Base-by-base conservation (phyloP, 805 yeast genomes). In the Spencermartinsiella europaea region DNA sequence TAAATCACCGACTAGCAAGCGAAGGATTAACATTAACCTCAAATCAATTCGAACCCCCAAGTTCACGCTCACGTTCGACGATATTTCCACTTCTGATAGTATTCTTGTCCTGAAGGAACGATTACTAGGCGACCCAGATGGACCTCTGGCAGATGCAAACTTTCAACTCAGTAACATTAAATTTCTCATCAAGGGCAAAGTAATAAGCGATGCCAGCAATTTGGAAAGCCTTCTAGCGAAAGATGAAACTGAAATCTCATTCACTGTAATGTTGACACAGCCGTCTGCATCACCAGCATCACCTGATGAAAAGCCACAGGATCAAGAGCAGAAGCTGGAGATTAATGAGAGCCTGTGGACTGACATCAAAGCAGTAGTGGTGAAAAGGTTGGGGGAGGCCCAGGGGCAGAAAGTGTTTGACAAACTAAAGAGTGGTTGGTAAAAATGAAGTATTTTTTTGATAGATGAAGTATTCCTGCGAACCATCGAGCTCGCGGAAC, bases 11-110 rank as follows among this genome's bases (percentile, higher is more conserved):
- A 5, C 36, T 20, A 8, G 47, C 19, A 36, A 40, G 31, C 31
- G 31, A 7, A 25, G 47, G 21, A 50, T 48, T 17, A 48, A 33
- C 12, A 65, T 75, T 14, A 56, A 63, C 3, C 71, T 86, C 60
- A 83, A 82, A 63, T 83, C 90, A 25, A 75, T 87, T 45, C 79
- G 81, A 56, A 77, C 83, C 3, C 95, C 95, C 4, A 85, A 81
- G 59, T 83, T 85, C 63, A 61, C 67, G 34, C 52, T 68, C 14
- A 53, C 59, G 14, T 51, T 62, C 19, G 51, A 60, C 19, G 55
- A 41, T 21, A 54, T 56, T 1, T 47, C 56, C 10, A 42, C 44
- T 5, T 39, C 48, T 7, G 60, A 58, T 33, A 52, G 62, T 2
- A 49, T 62, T 4, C 56, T 50, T 38, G 49, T 58, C 8, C 39